phyloP scores from a whole-genome alignment of 345 rosid genomes.

The Citrus hindsii region DNA sequence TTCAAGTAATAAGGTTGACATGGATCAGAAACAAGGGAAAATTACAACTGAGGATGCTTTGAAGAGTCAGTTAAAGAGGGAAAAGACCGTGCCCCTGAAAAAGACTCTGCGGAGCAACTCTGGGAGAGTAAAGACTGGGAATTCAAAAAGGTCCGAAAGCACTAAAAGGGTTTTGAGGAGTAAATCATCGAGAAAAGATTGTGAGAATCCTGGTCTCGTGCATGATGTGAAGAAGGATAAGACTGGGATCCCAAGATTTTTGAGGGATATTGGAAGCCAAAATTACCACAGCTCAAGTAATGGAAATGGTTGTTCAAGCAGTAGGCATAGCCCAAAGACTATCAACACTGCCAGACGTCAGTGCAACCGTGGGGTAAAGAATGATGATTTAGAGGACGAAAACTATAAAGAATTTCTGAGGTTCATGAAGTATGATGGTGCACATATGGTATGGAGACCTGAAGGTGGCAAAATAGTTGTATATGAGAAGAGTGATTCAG shows the following conservation, averaged over 20 bases:
- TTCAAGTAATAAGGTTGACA: background rate
- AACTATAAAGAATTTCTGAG: no score
- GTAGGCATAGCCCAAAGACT: background rate
- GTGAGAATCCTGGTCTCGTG: background rate
- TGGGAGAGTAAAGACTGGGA: background rate
- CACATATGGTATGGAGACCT: background rate
- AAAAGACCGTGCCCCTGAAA: conserved; percentile 2
- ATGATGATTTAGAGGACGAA: no score
- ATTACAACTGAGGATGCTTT: background rate
- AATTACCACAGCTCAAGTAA: conserved; percentile 8
- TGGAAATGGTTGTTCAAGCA: background rate
- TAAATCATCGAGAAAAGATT: background rate
- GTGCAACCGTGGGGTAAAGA: background rate
- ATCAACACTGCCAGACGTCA: background rate
- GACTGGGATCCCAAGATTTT: background rate
- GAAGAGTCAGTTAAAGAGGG: conserved; percentile 14
- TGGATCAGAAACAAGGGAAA: background rate
- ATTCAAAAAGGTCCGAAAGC: background rate
- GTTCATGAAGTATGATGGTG: background rate
- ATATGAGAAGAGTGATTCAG: conserved; percentile 8
- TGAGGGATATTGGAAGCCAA: conserved; percentile 17
- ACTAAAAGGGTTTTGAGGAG: background rate
- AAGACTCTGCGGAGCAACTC: background rate
- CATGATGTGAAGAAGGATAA: background rate
- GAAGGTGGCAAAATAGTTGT: background rate